Base-by-base conservation (phyloP, 768 basidiomycete genomes). In the Tephrocybe sp. region DNA sequence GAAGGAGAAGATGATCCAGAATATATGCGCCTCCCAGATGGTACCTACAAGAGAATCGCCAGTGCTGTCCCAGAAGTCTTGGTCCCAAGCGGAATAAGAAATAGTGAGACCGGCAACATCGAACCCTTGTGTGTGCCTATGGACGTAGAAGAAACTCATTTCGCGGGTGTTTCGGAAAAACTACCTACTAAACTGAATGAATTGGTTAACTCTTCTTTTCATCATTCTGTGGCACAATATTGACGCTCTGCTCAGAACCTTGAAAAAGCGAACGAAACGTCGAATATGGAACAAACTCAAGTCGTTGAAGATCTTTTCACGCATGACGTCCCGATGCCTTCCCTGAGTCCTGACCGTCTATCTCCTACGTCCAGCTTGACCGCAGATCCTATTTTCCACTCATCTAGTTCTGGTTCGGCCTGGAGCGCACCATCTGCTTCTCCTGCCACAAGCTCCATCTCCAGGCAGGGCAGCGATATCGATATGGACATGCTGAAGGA, bases 1-100 rank as follows among this genome's bases (percentile, higher is more conserved):
- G 76, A 81, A 10, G 81, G 81, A 8, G 85, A 87, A 45, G 78
- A 78, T 21, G 82, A 84, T 57, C 71, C 73, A 0, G 79, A 79
- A 32, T 77, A 73, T 54, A 55, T 65, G 32, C 55, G 49, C 33
- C 65, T 65, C 42, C 55, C 69, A 4, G 73, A 76, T 55, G 75
- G 73, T 28, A 63, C 63, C n/a, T 73, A 68, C 44, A 56, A 58
- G 26, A 61, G 41, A 45, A 48, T 62, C 17, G 39, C 39, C 30
- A 46, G 11, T 24, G 41, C 61, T 12, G 59, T 14, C 59, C 10
- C 60, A 60, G 33, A 64, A 67, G 15, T 56, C 45, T 51, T 69
- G 54, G 63, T 68, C 23, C 85, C 85, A 2, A 65, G 85, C 23
- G 88, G 88, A 10, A 57, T 87, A 11, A 71, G 84, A 53, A 78